Evolutionary conservation across 2,329 filamentous ascomycete species (phyloP).

Genomic region (Macrophomina tecta): DNA sequence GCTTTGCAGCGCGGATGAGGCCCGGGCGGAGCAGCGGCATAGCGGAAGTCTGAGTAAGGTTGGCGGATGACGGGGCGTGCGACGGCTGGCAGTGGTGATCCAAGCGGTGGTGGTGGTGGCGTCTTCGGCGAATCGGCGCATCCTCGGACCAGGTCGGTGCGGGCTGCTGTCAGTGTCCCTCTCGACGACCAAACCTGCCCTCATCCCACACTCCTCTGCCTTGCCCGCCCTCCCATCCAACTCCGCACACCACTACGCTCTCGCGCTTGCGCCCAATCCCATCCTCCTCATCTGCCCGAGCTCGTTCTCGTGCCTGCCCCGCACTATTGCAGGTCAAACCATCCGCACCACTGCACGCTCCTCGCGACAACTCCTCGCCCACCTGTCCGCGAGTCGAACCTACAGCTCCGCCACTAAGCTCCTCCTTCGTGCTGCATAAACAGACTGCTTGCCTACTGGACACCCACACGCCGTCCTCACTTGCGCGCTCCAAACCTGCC

Average conservation of each 20-base stretch:
- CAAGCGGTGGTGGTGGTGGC: slow-evolving; percentile 2
- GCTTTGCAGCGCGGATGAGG: slow-evolving; percentile 5
- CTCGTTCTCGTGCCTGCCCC: slow-evolving; percentile 14
- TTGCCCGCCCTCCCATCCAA: neutral
- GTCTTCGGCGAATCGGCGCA: neutral
- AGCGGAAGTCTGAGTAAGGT: neutral
- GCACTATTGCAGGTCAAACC: slow-evolving; percentile 17
- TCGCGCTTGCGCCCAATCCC: slow-evolving; percentile 21
- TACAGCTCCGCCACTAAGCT: slow-evolving; percentile 18
- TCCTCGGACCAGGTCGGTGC: neutral
- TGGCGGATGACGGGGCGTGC: neutral
- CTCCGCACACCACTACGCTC: neutral
- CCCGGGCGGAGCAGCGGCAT: slow-evolving; percentile 9
- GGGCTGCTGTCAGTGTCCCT: neutral
- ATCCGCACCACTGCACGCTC: neutral
- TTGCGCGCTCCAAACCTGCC: neutral
- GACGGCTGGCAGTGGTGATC: neutral
- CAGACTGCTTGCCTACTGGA: neutral
- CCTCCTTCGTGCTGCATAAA: slow-evolving; percentile 1
- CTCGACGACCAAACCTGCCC: slow-evolving; percentile 7
- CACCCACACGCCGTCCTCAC: neutral
- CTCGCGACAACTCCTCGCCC: slow-evolving; percentile 10
- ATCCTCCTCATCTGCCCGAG: slow-evolving; percentile 18
- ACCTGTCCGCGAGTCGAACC: slow-evolving; percentile 1
- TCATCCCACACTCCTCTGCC: slow-evolving; percentile 4